Evolutionary conservation across 805 yeast species (phyloP).

Genomic region (Candida ovalis): DNA sequence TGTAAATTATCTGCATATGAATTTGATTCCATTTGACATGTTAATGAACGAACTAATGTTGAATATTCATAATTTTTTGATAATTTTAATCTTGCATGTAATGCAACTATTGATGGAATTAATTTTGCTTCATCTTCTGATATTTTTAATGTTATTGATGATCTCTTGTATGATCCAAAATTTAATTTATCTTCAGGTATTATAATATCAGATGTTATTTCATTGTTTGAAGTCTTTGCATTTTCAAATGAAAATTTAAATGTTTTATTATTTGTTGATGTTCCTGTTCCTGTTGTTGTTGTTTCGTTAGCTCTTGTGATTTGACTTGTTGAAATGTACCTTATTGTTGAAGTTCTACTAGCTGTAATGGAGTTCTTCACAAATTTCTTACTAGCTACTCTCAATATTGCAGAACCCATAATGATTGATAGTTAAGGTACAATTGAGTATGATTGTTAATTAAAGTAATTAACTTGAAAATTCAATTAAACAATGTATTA

Average conservation of each 20-base stretch:
- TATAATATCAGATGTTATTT: slow-evolving; percentile 10
- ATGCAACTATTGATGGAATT: slow-evolving; percentile 71
- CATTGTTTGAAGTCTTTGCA: slow-evolving; percentile 20
- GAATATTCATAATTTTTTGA: slow-evolving; percentile 54
- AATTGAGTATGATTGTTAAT: background rate
- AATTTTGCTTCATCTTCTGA: slow-evolving; percentile 49
- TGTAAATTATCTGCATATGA: slow-evolving; percentile 72
- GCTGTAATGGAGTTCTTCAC: background rate
- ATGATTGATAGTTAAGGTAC: background rate
- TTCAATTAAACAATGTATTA: background rate
- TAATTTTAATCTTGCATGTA: slow-evolving; percentile 72
- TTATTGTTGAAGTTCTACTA: slow-evolving; percentile 1
- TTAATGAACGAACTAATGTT: slow-evolving; percentile 77
- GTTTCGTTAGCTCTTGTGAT: slow-evolving; percentile 4
- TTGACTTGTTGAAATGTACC: slow-evolving; percentile 14
- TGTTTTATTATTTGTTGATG: slow-evolving; percentile 11
- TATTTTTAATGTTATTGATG: slow-evolving; percentile 27
- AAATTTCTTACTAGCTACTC: slow-evolving; percentile 8
- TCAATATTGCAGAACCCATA: slow-evolving; percentile 12
- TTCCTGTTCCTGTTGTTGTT: too few species aligned
- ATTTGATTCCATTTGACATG: slow-evolving; percentile 40
- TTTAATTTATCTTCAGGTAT: slow-evolving; percentile 24
- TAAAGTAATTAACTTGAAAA: too few species aligned
- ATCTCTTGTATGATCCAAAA: slow-evolving; percentile 32
- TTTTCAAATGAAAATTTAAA: slow-evolving; percentile 28